Evolutionary conservation across 768 basidiomycete genomes (phyloP).

Genomic region (Trametes coccinea): DNA sequence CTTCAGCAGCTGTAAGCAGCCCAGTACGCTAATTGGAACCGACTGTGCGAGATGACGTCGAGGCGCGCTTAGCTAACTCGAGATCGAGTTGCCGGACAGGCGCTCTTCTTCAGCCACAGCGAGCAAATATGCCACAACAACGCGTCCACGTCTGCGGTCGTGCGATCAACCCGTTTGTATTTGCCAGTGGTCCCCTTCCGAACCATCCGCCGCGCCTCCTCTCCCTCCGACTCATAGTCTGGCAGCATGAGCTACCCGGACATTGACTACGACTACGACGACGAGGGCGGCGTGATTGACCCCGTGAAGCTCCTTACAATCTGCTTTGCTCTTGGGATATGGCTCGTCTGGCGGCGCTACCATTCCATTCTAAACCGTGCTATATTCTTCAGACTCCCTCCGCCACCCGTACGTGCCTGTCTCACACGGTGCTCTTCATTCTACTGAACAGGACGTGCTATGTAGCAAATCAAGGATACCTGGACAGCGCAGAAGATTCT

Average conservation of each 20-base stretch:
- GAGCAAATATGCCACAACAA: slow-evolving; percentile 28
- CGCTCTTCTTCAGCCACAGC: slow-evolving; percentile 1
- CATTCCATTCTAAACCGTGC: slow-evolving; percentile 73
- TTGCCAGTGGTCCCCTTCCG: slow-evolving; percentile 1
- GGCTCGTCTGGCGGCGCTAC: slow-evolving; percentile 74
- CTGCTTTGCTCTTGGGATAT: slow-evolving; percentile 79
- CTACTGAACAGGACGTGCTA: background rate
- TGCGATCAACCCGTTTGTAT: slow-evolving; percentile 17
- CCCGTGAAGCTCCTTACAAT: slow-evolving; percentile 65
- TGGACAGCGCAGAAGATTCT: slow-evolving; percentile 57
- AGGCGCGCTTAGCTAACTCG: background rate
- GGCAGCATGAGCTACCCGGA: slow-evolving; percentile 24
- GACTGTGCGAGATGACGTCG: slow-evolving; percentile 13
- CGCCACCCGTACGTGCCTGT: slow-evolving; percentile 55
- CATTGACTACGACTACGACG: slow-evolving; percentile 33
- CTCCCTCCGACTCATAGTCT: background rate
- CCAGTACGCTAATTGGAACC: background rate
- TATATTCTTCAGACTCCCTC: slow-evolving; percentile 59
- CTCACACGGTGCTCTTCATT: background rate
- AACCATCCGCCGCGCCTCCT: slow-evolving; percentile 11
- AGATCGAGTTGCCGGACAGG: too few relatives aligned
- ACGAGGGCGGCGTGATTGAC: slow-evolving; percentile 43
- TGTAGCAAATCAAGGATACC: slow-evolving; percentile 40
- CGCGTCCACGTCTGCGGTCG: slow-evolving; percentile 25
- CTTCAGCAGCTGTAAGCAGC: slow-evolving; percentile 3